Evolutionary conservation across 768 basidiomycete species (phyloP).

Genomic region (Mrakia hoshinonis): DNA sequence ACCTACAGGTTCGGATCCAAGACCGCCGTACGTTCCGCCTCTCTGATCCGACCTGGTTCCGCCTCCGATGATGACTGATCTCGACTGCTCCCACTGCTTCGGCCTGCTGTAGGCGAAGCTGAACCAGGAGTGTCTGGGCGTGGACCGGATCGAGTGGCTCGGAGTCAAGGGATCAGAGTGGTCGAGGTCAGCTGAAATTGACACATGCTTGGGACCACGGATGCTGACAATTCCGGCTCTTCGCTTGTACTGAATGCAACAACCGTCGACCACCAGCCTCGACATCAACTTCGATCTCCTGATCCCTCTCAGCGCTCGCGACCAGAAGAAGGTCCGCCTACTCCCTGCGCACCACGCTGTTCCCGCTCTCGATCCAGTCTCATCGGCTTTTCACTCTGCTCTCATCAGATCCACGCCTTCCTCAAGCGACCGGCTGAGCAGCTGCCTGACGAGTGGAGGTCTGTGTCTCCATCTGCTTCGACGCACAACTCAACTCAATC

Average conservation of each 20-base stretch:
- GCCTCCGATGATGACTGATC: background rate
- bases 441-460: conserved; percentile 22
- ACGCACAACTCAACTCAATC: background rate
- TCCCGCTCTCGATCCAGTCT: background rate
- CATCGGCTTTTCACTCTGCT: background rate
- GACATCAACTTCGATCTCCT: conserved; percentile 21
- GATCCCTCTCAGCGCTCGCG: conserved; percentile 13
- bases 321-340: conserved; percentile 6
- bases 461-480: background rate
- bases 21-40: conserved; percentile 50
- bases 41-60: background rate
- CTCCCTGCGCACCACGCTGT: background rate
- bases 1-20: conserved; percentile 78
- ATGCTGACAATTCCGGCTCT: background rate
- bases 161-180: conserved; percentile 68
- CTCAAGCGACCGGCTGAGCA: background rate
- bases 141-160: conserved; percentile 65
- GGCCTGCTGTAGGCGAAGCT: background rate
- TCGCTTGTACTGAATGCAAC: background rate
- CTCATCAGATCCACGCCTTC: conserved; percentile 4
- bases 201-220: no score
- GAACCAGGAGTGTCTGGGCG: conserved; percentile 49
- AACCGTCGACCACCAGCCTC: conserved; percentile 1
- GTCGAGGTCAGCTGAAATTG: conserved; percentile 46
- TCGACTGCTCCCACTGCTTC: no score